Base-by-base conservation (phyloP, 2,329 filamentous ascomycete species). In the Apiospora hydei region DNA sequence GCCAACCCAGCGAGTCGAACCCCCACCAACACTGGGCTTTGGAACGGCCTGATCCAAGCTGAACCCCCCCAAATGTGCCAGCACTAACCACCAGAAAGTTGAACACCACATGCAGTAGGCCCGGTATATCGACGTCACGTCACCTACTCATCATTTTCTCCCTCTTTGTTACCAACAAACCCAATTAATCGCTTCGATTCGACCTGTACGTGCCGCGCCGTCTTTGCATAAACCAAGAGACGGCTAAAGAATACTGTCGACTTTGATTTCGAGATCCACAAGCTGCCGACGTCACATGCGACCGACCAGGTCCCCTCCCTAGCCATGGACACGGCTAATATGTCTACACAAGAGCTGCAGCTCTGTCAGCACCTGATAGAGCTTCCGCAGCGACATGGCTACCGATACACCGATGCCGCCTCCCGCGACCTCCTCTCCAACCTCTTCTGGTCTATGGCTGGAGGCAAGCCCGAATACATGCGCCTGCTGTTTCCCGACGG, bases 391-490 rank as follows among this genome's bases (percentile, higher is more conserved):
- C 87, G 89, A 76, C 91, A 93, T 85, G 86, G 88, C 75, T 93
- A 94, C 83, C 92, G 93, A 74, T 99, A 95, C 83, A 91, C 88
- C 57, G 87, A 91, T 70, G 85, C 89, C 67, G 94, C 95, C 70
- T 88, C 90, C 74, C 88, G 88, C 73, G 89, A 93, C 74, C 91
- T 99, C 44, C 85, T 97, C 71, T 87, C 91, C 78, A 91, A 90
- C 72, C 92, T 99, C 71, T 99, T 98, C 84, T 93, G 91, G 85
- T 97, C 93, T 70, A 89, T 99, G 77, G 93, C 94, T 44, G 92
- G 91, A 73, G 91, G 93, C 74, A 91, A 91, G 73, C 85, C 89
- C 72, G 91, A 95, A 74, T 92, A 95, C 78, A 86, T 98, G 80
- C 86, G 87, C 69, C 88, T 94, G 24, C 89, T 99, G 78, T 99